These are phyloP conservation scores for Amniculicola lignicola DNA, from an alignment of 495 filamentous ascomycete species.

Conservation along the genomic window DNA sequence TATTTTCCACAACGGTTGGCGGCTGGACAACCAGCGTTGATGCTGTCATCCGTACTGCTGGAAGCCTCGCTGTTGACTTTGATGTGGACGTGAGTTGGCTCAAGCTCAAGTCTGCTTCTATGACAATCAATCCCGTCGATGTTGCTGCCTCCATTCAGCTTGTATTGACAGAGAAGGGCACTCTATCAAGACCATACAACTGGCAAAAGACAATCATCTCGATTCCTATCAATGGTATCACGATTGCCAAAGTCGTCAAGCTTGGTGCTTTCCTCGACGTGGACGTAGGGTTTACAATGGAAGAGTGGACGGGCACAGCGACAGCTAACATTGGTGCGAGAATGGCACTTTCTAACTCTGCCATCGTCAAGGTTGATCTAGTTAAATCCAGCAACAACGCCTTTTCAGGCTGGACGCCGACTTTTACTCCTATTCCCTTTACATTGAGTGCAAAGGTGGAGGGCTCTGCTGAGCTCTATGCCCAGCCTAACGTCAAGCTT, in stretches of 20 bases:
- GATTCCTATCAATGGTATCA: conserved; percentile 23
- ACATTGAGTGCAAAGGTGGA: conserved; percentile 19
- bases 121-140: conserved; percentile 15
- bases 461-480: conserved; percentile 17
- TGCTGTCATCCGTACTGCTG: conserved; percentile 9
- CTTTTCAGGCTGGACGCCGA: conserved; percentile 27
- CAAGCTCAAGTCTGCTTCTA: conserved; percentile 3
- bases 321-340: conserved; percentile 12
- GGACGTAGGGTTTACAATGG: conserved; percentile 23
- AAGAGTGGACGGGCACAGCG: conserved; percentile 16
- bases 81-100: conserved; percentile 13
- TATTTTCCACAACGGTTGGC: conserved; percentile 7
- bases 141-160: conserved; percentile 22
- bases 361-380: conserved; percentile 22
- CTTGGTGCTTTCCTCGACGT: conserved; percentile 29
- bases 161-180: conserved; percentile 6
- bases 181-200: conserved; percentile 4
- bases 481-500: conserved; percentile 20
- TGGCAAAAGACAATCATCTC: conserved; percentile 23
- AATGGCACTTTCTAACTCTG: conserved; percentile 14
- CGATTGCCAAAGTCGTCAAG: conserved; percentile 17
- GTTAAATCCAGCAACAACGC: conserved; percentile 17
- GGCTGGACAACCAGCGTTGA: conserved; percentile 14
- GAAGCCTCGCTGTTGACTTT: conserved; percentile 21
- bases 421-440: conserved; percentile 11